Evolutionary conservation across 139 green algal species (phyloP).

Genomic region (Coelastrella sp.): DNA sequence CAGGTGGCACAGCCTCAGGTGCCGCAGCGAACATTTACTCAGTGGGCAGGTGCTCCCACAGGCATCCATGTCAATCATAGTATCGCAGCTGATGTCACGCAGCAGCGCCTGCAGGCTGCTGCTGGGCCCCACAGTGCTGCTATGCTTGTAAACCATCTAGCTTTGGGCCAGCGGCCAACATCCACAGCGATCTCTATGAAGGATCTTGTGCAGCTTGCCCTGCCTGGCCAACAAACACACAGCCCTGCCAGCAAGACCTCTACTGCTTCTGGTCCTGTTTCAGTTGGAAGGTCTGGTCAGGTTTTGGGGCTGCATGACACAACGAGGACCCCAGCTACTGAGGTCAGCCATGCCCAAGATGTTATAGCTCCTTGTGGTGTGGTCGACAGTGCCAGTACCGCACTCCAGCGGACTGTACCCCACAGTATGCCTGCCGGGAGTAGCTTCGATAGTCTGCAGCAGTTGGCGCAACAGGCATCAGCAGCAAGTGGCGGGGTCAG

Average conservation of each 20-base stretch:
- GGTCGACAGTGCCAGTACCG: not conserved
- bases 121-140: not conserved
- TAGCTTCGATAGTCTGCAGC: constrained; percentile 37
- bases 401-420: too few species aligned
- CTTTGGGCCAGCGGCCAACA: not conserved
- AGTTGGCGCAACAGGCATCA: constrained; percentile 17
- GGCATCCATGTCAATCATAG: not conserved
- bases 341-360: not conserved
- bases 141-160: not conserved
- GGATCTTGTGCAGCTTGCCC: not conserved
- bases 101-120: constrained; percentile 11
- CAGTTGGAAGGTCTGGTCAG: not conserved
- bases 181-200: not conserved
- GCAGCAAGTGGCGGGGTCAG: not conserved
- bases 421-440: not conserved
- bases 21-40: too few species aligned
- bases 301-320: not conserved
- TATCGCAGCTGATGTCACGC: not conserved
- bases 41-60: not conserved
- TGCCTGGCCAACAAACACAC: not conserved
- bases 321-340: too few species aligned
- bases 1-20: too few species aligned
- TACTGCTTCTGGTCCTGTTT: not conserved
- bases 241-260: not conserved
- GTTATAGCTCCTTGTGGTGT: too few species aligned